phyloP scores from a whole-genome alignment of 2,329 filamentous ascomycete species.

The Stagonosporopsis vannaccii region DNA sequence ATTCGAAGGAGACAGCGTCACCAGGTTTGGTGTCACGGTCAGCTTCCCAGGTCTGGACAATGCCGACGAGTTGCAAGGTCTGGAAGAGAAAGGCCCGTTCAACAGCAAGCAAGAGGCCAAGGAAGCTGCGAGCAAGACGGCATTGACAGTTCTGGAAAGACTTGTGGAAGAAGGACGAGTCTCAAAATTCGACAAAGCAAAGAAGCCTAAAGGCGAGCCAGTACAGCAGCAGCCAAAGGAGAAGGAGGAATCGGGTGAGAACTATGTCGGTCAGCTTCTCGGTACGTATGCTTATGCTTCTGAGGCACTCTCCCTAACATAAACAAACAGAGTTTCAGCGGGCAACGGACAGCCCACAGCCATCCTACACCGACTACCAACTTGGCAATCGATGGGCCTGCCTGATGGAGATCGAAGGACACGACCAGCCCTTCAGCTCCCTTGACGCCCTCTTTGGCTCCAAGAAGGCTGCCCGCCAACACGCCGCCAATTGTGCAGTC shows the following conservation, averaged over 20 bases:
- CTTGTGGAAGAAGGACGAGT: constrained; percentile 34
- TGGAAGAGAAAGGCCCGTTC: constrained; percentile 36
- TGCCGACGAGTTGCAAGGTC: constrained; percentile 21
- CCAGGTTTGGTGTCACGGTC: constrained; percentile 34
- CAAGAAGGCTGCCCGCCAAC: constrained; percentile 53
- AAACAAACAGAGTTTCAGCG: constrained; percentile 41
- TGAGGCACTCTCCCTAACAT: background rate
- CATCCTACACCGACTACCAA: constrained; percentile 49
- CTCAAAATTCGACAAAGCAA: constrained; percentile 27
- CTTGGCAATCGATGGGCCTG: constrained; percentile 44
- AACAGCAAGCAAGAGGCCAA: constrained; percentile 54
- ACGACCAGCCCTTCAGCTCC: constrained; percentile 46
- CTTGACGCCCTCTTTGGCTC: constrained; percentile 39
- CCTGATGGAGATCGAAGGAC: constrained; percentile 36
- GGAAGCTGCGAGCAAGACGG: constrained; percentile 49
- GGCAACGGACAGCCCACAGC: constrained; percentile 30
- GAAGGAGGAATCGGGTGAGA: constrained; percentile 17
- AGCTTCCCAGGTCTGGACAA: constrained; percentile 28
- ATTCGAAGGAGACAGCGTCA: constrained; percentile 17
- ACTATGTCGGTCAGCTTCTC: constrained; percentile 51
- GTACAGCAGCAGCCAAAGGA: background rate
- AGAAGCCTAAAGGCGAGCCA: constrained; percentile 25
- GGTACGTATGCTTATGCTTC: constrained; percentile 31
- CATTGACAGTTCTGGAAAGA: constrained; percentile 34
- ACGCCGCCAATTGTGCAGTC: constrained; percentile 52